Evolutionary conservation across 305 asterid genomes (phyloP), one percentile per base, ranked within the genome.

Genomic region (Withania somnifera): DNA sequence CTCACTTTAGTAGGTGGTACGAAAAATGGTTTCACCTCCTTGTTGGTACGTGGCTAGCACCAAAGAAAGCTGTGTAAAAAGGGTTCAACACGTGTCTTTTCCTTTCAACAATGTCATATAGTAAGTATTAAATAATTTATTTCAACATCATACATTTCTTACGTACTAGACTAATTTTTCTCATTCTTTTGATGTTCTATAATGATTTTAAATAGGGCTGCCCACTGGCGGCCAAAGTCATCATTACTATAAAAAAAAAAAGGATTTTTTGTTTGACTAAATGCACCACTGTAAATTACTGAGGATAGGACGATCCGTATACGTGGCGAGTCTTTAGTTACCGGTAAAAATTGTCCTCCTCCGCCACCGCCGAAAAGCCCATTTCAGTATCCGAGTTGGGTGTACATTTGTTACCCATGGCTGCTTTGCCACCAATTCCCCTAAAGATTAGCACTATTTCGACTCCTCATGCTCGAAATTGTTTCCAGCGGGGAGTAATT

Each of bases 371-470:
- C 28, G 22, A 28, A 57, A 57, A 36, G 5, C 40, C 40, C 6
- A 36, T 7, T 36, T 36, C 40, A 36, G 5, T 36, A 36, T n/a
- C n/a, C n/a, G n/a, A n/a, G n/a, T n/a, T n/a, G n/a, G n/a, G n/a
- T n/a, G n/a, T n/a, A n/a, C n/a, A n/a, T n/a, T n/a, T n/a, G n/a
- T n/a, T n/a, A 80, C 56, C 68, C 13, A 93, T 93, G 98, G 92
- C 94, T 7, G 89, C 89, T 76, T 67, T 81, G n/a, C n/a, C n/a
- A n/a, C n/a, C n/a, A n/a, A n/a, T n/a, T n/a, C n/a, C n/a, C n/a
- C n/a, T n/a, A n/a, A n/a, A n/a, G n/a, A n/a, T n/a, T n/a, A 28
- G 36, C 64, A 63, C 86, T n/a, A 20, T 83, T 86, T 69, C 85
- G 87, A 83, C 82, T 68, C 83, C 82, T 67, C 84, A 20, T 42